phyloP scores from a whole-genome alignment of 352 stramenopile species.

The Thalassiosira sp. region DNA sequence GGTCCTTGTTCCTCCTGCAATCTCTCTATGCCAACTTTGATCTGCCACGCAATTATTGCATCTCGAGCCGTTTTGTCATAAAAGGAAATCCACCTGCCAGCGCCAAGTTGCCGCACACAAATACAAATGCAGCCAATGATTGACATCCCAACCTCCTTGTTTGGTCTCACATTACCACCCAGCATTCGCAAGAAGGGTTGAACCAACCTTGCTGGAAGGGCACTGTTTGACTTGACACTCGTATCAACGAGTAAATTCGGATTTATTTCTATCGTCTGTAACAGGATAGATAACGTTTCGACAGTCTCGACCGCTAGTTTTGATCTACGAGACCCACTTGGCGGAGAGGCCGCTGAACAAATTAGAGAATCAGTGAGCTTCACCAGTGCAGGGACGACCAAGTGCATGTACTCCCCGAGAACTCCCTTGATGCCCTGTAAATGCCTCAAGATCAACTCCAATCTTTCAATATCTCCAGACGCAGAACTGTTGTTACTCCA shows the following conservation, averaged over 20 bases:
- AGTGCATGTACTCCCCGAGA: slow-evolving; percentile 92
- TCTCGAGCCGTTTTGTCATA: slow-evolving; percentile 68
- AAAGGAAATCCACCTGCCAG: slow-evolving; percentile 71
- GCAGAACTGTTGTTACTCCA: slow-evolving; percentile 46
- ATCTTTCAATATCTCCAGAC: slow-evolving; percentile 54
- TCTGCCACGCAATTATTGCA: slow-evolving; percentile 67
- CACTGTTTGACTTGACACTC: slow-evolving; percentile 84
- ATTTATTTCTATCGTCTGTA: slow-evolving; percentile 60
- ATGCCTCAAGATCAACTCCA: slow-evolving; percentile 82
- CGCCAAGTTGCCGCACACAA: slow-evolving; percentile 73
- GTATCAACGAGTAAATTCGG: slow-evolving; percentile 40
- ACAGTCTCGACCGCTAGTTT: slow-evolving; percentile 65
- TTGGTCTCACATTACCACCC: slow-evolving; percentile 52
- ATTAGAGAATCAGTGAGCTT: slow-evolving; percentile 91
- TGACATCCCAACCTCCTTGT: slow-evolving; percentile 61
- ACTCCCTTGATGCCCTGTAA: slow-evolving; percentile 90
- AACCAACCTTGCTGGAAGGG: slow-evolving; percentile 81
- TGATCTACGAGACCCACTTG: slow-evolving; percentile 79
- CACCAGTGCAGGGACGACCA: slow-evolving; percentile 91
- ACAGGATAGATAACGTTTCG: slow-evolving; percentile 85
- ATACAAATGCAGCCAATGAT: slow-evolving; percentile 80
- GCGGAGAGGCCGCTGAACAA: slow-evolving; percentile 80
- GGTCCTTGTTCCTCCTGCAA: slow-evolving; percentile 20
- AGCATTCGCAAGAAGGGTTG: slow-evolving; percentile 81
- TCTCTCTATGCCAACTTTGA: slow-evolving; percentile 46